Evolutionary conservation across 2,329 filamentous ascomycete species (phyloP).

Genomic region (Aspergillus novofumigatus): DNA sequence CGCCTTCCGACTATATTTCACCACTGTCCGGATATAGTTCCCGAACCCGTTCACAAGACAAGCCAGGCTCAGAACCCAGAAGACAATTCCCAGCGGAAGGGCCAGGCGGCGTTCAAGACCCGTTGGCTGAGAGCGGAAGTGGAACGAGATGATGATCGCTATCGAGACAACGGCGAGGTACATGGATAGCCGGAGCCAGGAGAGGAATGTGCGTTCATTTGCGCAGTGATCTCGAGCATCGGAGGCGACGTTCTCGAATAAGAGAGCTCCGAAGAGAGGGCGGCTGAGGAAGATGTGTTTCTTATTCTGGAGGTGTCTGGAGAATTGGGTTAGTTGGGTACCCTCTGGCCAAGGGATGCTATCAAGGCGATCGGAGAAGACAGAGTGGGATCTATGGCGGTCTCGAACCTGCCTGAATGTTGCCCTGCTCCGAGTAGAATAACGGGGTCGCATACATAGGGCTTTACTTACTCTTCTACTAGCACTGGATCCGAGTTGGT

Average conservation of each 20-base stretch:
- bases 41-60: slow-evolving; percentile 73
- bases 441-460: not conserved
- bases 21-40: slow-evolving; percentile 82
- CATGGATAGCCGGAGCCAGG: slow-evolving; percentile 81
- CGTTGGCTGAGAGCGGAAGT: slow-evolving; percentile 71
- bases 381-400: not conserved
- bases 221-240: slow-evolving; percentile 65
- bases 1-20: slow-evolving; percentile 70
- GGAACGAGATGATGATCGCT: slow-evolving; percentile 89
- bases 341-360: not conserved
- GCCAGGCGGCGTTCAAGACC: slow-evolving; percentile 70
- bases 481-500: slow-evolving; percentile 47
- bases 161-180: slow-evolving; percentile 89
- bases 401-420: not conserved
- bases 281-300: slow-evolving; percentile 48
- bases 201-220: slow-evolving; percentile 73
- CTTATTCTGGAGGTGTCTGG: slow-evolving; percentile 28
- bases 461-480: slow-evolving; percentile 43
- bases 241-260: slow-evolving; percentile 64
- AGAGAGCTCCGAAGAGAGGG: slow-evolving; percentile 55
- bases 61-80: slow-evolving; percentile 77
- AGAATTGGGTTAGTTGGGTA: not conserved
- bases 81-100: slow-evolving; percentile 77
- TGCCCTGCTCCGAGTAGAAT: not conserved
- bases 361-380: not conserved